Percentiles rank a stretch among this genome's conserved stretches.
phyloP scores from a whole-genome alignment of 192 early-diverging fungal genomes.

The Physocladia obscura region DNA sequence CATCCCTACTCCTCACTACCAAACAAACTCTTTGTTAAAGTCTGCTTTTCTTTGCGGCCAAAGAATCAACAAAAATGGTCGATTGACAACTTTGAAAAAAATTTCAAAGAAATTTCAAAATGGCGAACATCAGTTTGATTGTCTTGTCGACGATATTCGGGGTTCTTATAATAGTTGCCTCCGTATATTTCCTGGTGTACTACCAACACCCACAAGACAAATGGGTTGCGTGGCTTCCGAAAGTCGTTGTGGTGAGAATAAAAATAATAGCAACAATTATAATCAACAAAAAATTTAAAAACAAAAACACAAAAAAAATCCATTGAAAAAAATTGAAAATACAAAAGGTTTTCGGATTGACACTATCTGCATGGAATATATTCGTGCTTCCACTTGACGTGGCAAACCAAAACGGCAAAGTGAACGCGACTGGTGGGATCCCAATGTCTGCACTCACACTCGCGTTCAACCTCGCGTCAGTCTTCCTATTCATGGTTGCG shows the following conservation, averaged over 20 bases:
- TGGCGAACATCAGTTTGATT: slow-evolving; percentile 52
- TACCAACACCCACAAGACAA: slow-evolving; percentile 69
- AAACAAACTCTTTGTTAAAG: no score
- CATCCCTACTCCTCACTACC: no score
- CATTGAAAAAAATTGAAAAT: no score
- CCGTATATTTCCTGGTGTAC: slow-evolving; percentile 64
- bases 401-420: slow-evolving; percentile 53
- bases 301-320: background rate
- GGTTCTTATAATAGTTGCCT: slow-evolving; percentile 49
- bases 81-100: no score
- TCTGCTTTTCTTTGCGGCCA: no score
- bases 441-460: slow-evolving; percentile 53
- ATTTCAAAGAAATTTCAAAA: background rate
- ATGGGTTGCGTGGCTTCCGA: slow-evolving; percentile 68
- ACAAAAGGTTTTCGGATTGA: slow-evolving; percentile 45
- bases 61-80: no score
- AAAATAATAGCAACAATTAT: background rate
- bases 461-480: slow-evolving; percentile 50
- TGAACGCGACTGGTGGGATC: slow-evolving; percentile 37
- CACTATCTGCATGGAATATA: slow-evolving; percentile 53
- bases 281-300: background rate
- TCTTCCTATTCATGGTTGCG: slow-evolving; percentile 44
- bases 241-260: slow-evolving; percentile 57
- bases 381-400: slow-evolving; percentile 66
- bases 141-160: slow-evolving; percentile 55